Percentiles rank a stretch among this genome's conserved stretches.
Conservation (phyloP, 1,139 yeast species). For the Diutina sp. region DNA sequence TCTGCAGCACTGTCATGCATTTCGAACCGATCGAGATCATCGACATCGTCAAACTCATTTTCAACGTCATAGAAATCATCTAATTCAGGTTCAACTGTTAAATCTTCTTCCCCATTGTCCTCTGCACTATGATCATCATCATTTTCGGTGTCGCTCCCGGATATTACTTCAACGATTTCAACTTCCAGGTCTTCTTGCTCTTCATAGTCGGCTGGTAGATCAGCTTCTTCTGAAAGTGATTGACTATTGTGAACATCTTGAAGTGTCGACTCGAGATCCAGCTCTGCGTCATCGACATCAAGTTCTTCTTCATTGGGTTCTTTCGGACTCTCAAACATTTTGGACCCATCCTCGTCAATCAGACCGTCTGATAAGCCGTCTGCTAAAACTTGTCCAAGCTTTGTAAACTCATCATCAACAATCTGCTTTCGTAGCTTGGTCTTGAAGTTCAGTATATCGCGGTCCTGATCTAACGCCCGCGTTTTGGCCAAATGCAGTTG, state of each 20-base stretch:
- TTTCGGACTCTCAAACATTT: not conserved
- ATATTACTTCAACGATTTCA: not conserved
- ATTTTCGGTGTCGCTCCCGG: slow-evolving; percentile 4
- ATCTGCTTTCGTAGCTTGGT: not conserved
- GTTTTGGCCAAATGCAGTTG: not conserved
- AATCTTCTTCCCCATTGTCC: not conserved
- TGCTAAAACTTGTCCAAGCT: not conserved
- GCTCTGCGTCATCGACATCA: not conserved
- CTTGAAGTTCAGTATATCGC: too few species aligned
- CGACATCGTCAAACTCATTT: not conserved
- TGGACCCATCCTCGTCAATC: not conserved
- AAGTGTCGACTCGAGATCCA: not conserved
- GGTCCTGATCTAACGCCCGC: not conserved
- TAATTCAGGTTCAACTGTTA: not conserved
- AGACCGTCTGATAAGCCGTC: not conserved
- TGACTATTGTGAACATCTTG: not conserved
- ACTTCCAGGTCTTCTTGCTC: slow-evolving; percentile 4
- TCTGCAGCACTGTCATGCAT: slow-evolving; percentile 11
- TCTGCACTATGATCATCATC: slow-evolving; percentile 3
- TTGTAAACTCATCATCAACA: not conserved
- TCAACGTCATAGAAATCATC: slow-evolving; percentile 2
- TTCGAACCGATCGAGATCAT: slow-evolving; percentile 4
- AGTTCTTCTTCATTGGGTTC: slow-evolving; percentile 5
- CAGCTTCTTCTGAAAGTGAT: not conserved
- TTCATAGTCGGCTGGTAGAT: slow-evolving; percentile 3